Base-by-base conservation (phyloP, 441 rosid species). In the Eruca vesicaria region DNA sequence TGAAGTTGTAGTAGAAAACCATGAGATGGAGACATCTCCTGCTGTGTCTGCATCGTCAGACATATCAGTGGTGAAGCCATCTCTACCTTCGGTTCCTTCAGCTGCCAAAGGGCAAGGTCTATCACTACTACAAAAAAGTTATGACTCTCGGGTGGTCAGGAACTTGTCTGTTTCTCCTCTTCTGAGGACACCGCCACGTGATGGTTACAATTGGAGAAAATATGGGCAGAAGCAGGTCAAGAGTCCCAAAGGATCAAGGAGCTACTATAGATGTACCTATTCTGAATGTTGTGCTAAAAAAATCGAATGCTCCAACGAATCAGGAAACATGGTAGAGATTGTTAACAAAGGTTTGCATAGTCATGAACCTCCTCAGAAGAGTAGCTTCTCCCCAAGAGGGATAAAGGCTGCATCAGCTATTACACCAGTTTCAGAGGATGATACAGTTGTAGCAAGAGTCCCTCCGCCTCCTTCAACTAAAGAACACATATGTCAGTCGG, bases 221-320 rank as follows among this genome's bases (percentile, higher is more conserved):
- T 95, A 95, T 83, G 99, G 99, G 59, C 99, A 95, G 87, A 95
- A 95, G 88, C 98, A 89, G 85, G 98, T 95, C 73, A 95, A 95
- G 82, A 91, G 91, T 80, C 99, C 96, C 77, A 82, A 81, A 79
- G 98, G 99, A 50, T 91, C 92, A 62, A 84, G 98, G 79, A 95
- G 99, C 75, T 95, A 95, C 87, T 95, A 89, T 81, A 95, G 85
- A 83, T 95, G 99, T 84, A 93, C 98, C 9, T 76, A 76, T 75
- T 83, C 87, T 18, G 89, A 86, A n/a, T 95, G 99, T 74, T 81
- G 63, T 74, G 99, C 97, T 57, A 95, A 95, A 66, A 92, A 91
- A 86, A 87, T 93, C 2, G 97, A 95, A 80, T 86, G 91, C 73
- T 86, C 89, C 75, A 91, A 87, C 78, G 85, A 86, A 68, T 74